Conservation (phyloP, 2,329 filamentous ascomycete species). For the Fusarium heterosporum region DNA sequence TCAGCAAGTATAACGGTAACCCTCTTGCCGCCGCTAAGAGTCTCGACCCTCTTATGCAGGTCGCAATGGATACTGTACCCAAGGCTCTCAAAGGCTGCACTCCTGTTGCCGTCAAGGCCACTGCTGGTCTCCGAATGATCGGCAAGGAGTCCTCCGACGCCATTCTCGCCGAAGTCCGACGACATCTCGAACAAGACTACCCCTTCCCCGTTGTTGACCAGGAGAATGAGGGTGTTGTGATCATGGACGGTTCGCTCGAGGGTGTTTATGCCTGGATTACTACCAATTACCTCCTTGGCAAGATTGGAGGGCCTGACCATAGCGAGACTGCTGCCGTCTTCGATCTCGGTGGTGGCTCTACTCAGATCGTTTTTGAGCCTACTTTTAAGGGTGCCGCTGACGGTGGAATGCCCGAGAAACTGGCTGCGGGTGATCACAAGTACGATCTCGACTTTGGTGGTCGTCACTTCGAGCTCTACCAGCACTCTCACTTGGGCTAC, state of each 20-base stretch:
- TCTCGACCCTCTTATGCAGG: slow-evolving; percentile 87
- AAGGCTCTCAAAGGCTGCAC: slow-evolving; percentile 91
- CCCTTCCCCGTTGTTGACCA: slow-evolving; percentile 93
- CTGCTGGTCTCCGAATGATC: slow-evolving; percentile 89
- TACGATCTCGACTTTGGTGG: slow-evolving; percentile 92
- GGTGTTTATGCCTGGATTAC: slow-evolving; percentile 99
- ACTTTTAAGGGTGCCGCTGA: slow-evolving; percentile 80
- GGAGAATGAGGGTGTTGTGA: slow-evolving; percentile 87
- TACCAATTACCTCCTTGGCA: slow-evolving; percentile 96
- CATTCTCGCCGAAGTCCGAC: slow-evolving; percentile 87
- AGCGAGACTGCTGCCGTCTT: slow-evolving; percentile 94
- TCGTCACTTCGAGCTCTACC: slow-evolving; percentile 91
- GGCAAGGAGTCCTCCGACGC: slow-evolving; percentile 83
- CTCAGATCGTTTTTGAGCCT: slow-evolving; percentile 98
- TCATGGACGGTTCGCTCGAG: slow-evolving; percentile 98
- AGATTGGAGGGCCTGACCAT: slow-evolving; percentile 93
- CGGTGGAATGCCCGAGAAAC: slow-evolving; percentile 85
- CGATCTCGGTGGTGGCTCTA: slow-evolving; percentile 95
- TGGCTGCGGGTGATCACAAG: slow-evolving; percentile 94
- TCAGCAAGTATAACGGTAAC: slow-evolving; percentile 90
- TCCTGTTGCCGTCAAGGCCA: slow-evolving; percentile 97
- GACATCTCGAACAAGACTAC: slow-evolving; percentile 85
- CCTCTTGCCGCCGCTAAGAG: slow-evolving; percentile 89
- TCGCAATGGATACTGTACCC: slow-evolving; percentile 85
- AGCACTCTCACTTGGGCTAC: slow-evolving; percentile 97